These are phyloP conservation scores for Termitomyces bulborhizus DNA, from an alignment of 768 basidiomycete genomes.

Conservation along the genomic window DNA sequence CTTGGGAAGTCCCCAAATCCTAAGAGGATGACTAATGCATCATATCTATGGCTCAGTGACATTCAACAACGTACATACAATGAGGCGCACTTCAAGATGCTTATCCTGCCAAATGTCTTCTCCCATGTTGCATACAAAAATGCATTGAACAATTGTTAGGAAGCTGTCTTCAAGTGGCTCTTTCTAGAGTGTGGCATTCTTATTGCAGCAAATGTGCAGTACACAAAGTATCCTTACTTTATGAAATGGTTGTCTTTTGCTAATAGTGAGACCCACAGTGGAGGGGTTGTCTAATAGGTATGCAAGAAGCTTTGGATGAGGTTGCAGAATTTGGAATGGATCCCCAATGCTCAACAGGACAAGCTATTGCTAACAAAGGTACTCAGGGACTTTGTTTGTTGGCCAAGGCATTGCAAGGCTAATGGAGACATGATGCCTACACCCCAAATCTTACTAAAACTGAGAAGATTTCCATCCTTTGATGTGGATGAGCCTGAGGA, in stretches of 20 bases:
- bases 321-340: neutral
- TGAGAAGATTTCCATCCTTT: neutral
- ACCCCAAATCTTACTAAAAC: neutral
- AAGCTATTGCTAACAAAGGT: neutral
- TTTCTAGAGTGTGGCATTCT: neutral
- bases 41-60: slow-evolving; percentile 3
- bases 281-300: neutral
- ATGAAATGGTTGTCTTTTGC: neutral
- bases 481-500: neutral
- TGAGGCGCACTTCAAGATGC: neutral
- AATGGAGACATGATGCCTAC: neutral
- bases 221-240: neutral
- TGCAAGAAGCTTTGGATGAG: neutral
- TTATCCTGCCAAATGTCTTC: neutral
- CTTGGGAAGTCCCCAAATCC: slow-evolving; percentile 5
- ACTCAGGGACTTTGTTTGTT: neutral
- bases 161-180: neutral
- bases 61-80: neutral
- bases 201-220: neutral
- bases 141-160: neutral
- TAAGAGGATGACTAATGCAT: neutral
- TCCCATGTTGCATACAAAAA: neutral
- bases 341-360: neutral
- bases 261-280: neutral
- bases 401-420: neutral